A percentile compares a stretch with the other conserved stretches of the same genome.
Conservation (phyloP, 768 basidiomycete genomes). For the Leccinum ochraceum region DNA sequence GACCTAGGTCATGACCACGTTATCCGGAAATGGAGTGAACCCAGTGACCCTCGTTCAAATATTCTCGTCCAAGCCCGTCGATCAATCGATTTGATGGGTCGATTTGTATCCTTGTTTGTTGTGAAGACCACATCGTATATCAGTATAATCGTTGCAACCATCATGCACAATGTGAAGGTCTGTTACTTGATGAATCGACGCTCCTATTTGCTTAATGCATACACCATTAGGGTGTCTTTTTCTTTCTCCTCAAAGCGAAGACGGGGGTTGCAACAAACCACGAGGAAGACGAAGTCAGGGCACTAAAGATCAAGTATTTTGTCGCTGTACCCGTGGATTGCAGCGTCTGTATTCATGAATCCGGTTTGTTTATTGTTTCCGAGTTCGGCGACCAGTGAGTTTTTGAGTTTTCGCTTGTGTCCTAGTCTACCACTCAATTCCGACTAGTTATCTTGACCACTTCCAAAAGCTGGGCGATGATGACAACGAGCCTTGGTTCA, state of each 20-base stretch:
- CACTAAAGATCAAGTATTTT: slow-evolving; percentile 98
- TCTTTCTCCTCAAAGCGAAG: slow-evolving; percentile 97
- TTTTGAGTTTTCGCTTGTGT: slow-evolving; percentile 42
- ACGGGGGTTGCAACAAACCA: slow-evolving; percentile 99
- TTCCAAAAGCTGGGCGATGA: slow-evolving; percentile 99
- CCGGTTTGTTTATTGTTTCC: slow-evolving; percentile 95
- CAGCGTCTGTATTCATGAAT: slow-evolving; percentile 95
- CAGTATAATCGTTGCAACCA: slow-evolving; percentile 91
- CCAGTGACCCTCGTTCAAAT: slow-evolving; percentile 93
- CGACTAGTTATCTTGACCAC: slow-evolving; percentile 83
- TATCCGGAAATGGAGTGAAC: slow-evolving; percentile 98
- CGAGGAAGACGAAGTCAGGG: slow-evolving; percentile 91
- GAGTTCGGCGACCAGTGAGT: slow-evolving; percentile 97
- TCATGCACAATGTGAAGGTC: slow-evolving; percentile 99
- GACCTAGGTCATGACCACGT: slow-evolving; percentile 98
- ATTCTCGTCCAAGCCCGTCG: slow-evolving; percentile 92
- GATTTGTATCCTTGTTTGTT: slow-evolving; percentile 97
- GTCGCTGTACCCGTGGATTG: slow-evolving; percentile 95
- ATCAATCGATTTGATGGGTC: slow-evolving; percentile 95
- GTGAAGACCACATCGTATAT: slow-evolving; percentile 98
- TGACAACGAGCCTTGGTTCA: slow-evolving; percentile 90
- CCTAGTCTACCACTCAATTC: slow-evolving; percentile 14
- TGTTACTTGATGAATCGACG: slow-evolving; percentile 14
- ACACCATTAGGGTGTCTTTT: slow-evolving; percentile 86
- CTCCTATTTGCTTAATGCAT: neutral